Conservation (phyloP, 2,329 filamentous ascomycete genomes). For the Ilyonectria sp. region DNA sequence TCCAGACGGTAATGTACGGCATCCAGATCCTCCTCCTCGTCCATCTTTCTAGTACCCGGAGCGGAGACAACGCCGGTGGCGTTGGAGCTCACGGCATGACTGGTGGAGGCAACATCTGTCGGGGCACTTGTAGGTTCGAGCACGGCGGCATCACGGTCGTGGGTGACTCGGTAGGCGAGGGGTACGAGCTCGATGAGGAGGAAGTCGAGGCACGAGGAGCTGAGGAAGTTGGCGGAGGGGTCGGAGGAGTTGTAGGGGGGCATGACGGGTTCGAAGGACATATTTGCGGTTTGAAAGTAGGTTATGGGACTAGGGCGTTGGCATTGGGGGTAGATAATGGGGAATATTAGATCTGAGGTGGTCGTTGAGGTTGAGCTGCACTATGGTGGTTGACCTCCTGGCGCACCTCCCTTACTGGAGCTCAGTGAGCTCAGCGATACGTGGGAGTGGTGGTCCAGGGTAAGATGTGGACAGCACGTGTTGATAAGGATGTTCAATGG, state of each 20-base stretch:
- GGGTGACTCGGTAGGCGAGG: constrained; percentile 88
- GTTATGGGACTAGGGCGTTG: not conserved
- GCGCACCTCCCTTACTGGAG: not conserved
- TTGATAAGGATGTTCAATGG: constrained; percentile 26
- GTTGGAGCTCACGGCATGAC: constrained; percentile 46
- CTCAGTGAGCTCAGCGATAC: constrained; percentile 22
- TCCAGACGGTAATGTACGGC: constrained; percentile 90
- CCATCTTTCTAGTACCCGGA: constrained; percentile 52
- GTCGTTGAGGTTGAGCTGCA: constrained; percentile 8
- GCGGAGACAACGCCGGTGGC: constrained; percentile 44
- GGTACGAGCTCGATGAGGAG: constrained; percentile 97
- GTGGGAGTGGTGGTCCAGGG: not conserved
- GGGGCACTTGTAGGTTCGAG: constrained; percentile 48
- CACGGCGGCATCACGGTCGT: constrained; percentile 74
- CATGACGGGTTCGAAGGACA: constrained; percentile 82
- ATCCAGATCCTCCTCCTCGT: constrained; percentile 88
- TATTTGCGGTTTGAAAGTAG: constrained; percentile 52
- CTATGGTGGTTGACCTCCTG: constrained; percentile 13
- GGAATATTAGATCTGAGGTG: not conserved
- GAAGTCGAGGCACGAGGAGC: constrained; percentile 90
- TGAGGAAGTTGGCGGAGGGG: constrained; percentile 82
- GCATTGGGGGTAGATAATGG: not conserved
- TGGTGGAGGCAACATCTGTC: constrained; percentile 40
- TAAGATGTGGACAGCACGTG: constrained; percentile 29
- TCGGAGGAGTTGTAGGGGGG: constrained; percentile 81